Conservation (phyloP, 768 basidiomycete species). For the Boletus rex-veris region DNA sequence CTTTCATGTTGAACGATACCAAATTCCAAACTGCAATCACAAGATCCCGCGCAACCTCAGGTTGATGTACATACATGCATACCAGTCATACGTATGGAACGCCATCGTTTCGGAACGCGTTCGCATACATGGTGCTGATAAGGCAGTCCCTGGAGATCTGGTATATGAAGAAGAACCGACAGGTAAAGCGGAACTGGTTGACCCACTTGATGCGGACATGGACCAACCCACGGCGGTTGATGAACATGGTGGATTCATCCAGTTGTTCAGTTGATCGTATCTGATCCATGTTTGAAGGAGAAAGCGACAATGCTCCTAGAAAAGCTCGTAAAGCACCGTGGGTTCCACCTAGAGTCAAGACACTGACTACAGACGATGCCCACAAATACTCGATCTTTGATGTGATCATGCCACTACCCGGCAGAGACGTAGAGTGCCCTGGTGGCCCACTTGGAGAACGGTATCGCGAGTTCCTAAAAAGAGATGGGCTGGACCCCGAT, state of each 20-base stretch:
- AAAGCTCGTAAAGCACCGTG: slow-evolving; percentile 41
- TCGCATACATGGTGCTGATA: slow-evolving; percentile 65
- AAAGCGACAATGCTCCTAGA: slow-evolving; percentile 14
- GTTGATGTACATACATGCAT: slow-evolving; percentile 97
- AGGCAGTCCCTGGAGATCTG: slow-evolving; percentile 85
- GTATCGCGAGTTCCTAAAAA: slow-evolving; percentile 74
- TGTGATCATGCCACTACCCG: slow-evolving; percentile 96
- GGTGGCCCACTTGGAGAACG: slow-evolving; percentile 82
- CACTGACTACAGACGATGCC: slow-evolving; percentile 72
- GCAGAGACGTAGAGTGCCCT: slow-evolving; percentile 91
- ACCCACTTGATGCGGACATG: slow-evolving; percentile 28
- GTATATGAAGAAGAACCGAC: slow-evolving; percentile 57
- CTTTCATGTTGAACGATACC: background rate
- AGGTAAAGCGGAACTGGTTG: slow-evolving; percentile 24
- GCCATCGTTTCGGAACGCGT: slow-evolving; percentile 94
- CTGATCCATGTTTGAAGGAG: slow-evolving; percentile 20
- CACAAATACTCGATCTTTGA: slow-evolving; percentile 87
- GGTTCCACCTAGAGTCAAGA: slow-evolving; percentile 68
- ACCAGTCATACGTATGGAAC: slow-evolving; percentile 99
- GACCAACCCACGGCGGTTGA: slow-evolving; percentile 33
- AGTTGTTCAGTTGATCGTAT: background rate
- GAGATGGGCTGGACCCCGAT: slow-evolving; percentile 88
- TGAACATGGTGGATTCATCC: slow-evolving; percentile 30
- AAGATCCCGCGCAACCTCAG: slow-evolving; percentile 95
- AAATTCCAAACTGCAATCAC: background rate